Conservation (phyloP, 2,329 filamentous ascomycete genomes). For the Gaeumannomyces tritici region DNA sequence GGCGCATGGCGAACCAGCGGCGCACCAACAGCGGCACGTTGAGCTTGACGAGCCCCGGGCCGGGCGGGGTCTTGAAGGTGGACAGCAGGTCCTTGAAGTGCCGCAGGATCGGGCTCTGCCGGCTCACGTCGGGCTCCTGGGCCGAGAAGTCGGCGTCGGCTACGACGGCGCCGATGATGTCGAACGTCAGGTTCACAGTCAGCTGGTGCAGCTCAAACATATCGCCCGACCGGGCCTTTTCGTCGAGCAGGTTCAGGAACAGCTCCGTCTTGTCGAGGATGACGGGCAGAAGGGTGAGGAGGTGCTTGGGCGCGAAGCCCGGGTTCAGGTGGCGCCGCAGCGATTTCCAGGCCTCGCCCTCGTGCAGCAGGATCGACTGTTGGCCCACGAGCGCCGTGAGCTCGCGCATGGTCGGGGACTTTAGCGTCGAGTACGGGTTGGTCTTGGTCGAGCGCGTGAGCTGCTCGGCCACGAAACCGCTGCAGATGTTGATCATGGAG, state of each 20-base stretch:
- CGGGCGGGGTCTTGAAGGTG: not conserved
- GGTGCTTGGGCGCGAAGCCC: constrained; percentile 26
- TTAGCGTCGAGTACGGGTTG: constrained; percentile 21
- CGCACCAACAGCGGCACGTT: not conserved
- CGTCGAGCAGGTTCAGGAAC: constrained; percentile 21
- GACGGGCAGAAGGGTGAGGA: constrained; percentile 24
- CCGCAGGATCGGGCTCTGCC: not conserved
- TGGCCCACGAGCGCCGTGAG: constrained; percentile 16
- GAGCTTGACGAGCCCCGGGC: not conserved
- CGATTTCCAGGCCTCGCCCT: constrained; percentile 20
- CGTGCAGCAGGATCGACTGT: constrained; percentile 12
- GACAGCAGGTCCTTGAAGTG: not conserved
- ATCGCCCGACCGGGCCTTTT: constrained; percentile 14
- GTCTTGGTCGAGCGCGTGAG: constrained; percentile 19
- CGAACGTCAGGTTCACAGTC: constrained; percentile 24
- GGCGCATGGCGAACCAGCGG: not conserved
- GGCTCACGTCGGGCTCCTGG: constrained; percentile 14
- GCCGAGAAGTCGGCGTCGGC: constrained; percentile 24
- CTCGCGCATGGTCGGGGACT: constrained; percentile 18
- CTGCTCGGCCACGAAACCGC: constrained; percentile 26
- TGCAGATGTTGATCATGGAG: constrained; percentile 21
- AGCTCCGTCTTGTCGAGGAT: constrained; percentile 23
- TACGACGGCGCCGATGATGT: constrained; percentile 26
- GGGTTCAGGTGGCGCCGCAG: constrained; percentile 25
- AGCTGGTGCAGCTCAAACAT: constrained; percentile 18